Evolutionary conservation across 2,329 filamentous ascomycete species (phyloP).

Genomic region (Coniochaeta prunicola): DNA sequence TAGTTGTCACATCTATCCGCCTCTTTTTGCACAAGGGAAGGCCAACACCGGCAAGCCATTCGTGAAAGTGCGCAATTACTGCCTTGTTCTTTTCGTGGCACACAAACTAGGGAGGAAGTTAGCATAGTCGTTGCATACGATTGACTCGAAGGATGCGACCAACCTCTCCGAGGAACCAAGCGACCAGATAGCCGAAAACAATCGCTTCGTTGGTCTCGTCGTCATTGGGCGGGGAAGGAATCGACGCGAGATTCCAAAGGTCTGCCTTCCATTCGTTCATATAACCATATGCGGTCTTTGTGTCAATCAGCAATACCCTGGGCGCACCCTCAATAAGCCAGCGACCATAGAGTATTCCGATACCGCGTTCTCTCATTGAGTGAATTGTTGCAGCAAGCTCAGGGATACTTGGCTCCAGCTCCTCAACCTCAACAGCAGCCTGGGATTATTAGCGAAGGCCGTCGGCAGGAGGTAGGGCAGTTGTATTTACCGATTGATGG

Average conservation of each 20-base stretch:
- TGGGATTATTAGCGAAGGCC: constrained; percentile 26
- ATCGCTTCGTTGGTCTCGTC: constrained; percentile 96
- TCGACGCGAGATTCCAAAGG: constrained; percentile 85
- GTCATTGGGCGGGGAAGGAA: constrained; percentile 86
- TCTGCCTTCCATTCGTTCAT: constrained; percentile 96
- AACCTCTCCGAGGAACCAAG: constrained; percentile 98
- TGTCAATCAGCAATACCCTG: constrained; percentile 89
- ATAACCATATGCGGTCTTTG: constrained; percentile 83
- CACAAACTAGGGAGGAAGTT: constrained; percentile 59
- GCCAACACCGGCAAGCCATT: constrained; percentile 94
- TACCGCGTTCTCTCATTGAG: constrained; percentile 87
- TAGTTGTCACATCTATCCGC: constrained; percentile 92
- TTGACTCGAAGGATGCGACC: constrained; percentile 15
- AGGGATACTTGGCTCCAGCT: constrained; percentile 75
- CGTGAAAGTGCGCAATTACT: constrained; percentile 97
- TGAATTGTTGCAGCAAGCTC: constrained; percentile 77
- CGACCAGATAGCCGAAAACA: constrained; percentile 93
- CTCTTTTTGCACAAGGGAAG: constrained; percentile 88
- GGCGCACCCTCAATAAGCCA: constrained; percentile 98
- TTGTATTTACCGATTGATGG: constrained; percentile 62
- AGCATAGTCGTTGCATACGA: constrained; percentile 8
- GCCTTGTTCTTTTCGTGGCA: constrained; percentile 86
- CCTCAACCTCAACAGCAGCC: constrained; percentile 97
- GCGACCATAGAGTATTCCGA: constrained; percentile 83
- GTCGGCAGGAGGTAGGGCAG: constrained; percentile 7